phyloP scores from a whole-genome alignment of 2,329 filamentous ascomycete species.

The Pseudogymnoascus verrucosus region DNA sequence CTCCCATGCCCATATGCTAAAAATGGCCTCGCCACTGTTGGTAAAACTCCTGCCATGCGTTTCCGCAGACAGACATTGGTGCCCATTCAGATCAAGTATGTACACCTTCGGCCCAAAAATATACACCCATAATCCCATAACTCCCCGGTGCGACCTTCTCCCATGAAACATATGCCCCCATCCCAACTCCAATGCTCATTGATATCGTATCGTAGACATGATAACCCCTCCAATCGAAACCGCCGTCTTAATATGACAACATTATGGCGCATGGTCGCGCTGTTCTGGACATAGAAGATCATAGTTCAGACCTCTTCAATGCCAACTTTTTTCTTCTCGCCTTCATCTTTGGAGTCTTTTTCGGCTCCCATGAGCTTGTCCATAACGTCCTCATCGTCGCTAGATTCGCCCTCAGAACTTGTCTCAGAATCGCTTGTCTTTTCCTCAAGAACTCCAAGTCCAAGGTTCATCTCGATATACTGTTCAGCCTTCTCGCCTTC shows the following conservation, averaged over 20 bases:
- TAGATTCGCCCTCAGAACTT: conserved; percentile 7
- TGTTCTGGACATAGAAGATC: not conserved
- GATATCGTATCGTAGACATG: not conserved
- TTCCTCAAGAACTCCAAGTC: conserved; percentile 18
- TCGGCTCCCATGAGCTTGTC: conserved; percentile 7
- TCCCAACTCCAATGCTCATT: not conserved
- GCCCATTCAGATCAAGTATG: not conserved
- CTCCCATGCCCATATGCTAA: not conserved
- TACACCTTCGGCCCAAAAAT: not conserved
- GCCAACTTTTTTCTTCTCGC: not conserved
- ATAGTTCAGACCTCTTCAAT: conserved; percentile 1
- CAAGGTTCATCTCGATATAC: conserved; percentile 17
- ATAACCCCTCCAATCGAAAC: not conserved
- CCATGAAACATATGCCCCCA: not conserved
- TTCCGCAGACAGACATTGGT: not conserved
- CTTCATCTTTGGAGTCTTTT: conserved; percentile 2
- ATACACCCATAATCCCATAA: not conserved
- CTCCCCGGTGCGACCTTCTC: not conserved
- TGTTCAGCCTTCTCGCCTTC: conserved; percentile 8
- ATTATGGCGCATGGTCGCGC: not conserved
- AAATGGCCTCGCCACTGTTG: not conserved
- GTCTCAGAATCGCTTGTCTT: conserved; percentile 11
- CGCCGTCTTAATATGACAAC: not conserved
- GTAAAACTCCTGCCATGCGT: not conserved
- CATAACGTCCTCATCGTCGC: conserved; percentile 9